Conservation (phyloP, 78 protist genomes). For the Dictyostelium purpureum region DNA sequence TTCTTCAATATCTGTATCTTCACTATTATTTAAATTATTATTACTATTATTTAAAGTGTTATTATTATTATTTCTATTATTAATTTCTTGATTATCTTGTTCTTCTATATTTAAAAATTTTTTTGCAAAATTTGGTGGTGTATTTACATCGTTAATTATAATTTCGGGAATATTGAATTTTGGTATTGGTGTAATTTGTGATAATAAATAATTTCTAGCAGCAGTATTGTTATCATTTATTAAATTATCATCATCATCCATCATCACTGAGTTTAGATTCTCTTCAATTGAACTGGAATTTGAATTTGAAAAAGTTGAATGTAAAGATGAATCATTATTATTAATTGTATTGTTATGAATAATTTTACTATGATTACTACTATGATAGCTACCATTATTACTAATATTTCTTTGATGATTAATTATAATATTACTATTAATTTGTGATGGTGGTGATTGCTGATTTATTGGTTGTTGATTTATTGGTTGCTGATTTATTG, state of each 20-base stretch:
- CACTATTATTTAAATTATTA: not conserved
- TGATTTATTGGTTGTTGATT: not conserved
- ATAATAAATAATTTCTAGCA: not conserved
- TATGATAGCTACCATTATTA: not conserved
- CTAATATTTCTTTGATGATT: not conserved
- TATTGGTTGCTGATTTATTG: not conserved
- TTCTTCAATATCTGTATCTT: too few species aligned
- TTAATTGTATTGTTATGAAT: not conserved
- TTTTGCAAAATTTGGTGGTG: not conserved
- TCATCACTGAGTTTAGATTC: not conserved
- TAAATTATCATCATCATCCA: not conserved
- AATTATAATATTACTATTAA: too few species aligned
- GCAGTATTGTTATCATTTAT: not conserved
- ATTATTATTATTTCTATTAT: too few species aligned
- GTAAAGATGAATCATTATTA: not conserved
- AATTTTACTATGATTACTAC: not conserved
- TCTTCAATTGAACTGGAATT: not conserved
- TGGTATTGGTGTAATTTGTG: not conserved
- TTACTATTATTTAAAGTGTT: not conserved
- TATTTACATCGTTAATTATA: not conserved
- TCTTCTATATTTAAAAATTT: not conserved
- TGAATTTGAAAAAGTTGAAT: not conserved
- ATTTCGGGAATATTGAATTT: conserved; percentile 3
- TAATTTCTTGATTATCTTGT: not conserved
- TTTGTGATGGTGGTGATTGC: not conserved